Percentiles rank a stretch among this genome's conserved stretches.
Evolutionary conservation across 768 basidiomycete species (phyloP).

Genomic region (Tylopilus sp.): DNA sequence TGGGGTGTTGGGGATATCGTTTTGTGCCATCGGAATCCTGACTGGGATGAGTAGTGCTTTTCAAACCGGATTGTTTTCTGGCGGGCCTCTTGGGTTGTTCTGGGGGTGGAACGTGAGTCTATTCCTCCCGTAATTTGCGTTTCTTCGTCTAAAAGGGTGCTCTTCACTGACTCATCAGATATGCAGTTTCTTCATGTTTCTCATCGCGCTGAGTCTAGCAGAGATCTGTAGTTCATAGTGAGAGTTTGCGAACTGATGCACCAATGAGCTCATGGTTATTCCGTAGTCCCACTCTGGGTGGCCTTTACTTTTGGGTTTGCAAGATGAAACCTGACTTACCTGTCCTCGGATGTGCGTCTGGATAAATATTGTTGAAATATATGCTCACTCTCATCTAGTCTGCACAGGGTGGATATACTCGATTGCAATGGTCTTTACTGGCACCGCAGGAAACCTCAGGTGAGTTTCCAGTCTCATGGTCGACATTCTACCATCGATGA

Average conservation of each 20-base stretch:
- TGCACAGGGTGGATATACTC: conserved; percentile 59
- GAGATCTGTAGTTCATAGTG: conserved; percentile 60
- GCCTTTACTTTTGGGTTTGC: conserved; percentile 63
- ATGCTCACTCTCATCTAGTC: conserved; percentile 19
- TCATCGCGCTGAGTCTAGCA: conserved; percentile 53
- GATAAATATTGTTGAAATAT: background rate
- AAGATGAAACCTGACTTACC: conserved; percentile 55
- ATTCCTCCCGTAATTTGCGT: background rate
- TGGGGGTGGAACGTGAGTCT: conserved; percentile 59
- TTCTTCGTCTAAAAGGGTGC: background rate
- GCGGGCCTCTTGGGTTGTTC: conserved; percentile 55
- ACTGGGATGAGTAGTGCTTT: conserved; percentile 61
- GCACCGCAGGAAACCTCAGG: conserved; percentile 58
- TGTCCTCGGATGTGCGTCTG: conserved; percentile 47
- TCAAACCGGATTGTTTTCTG: conserved; percentile 56
- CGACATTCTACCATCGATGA: background rate
- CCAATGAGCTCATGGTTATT: conserved; percentile 2
- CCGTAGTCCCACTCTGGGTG: conserved; percentile 52
- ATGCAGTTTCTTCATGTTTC: conserved; percentile 56
- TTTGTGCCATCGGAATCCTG: conserved; percentile 58
- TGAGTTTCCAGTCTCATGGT: conserved; percentile 6
- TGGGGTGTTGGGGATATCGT: conserved; percentile 57
- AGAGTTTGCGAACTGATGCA: conserved; percentile 2
- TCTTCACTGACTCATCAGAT: conserved; percentile 30
- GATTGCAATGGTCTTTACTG: conserved; percentile 59